Base-by-base conservation (phyloP, 176 grass and related monocot species). In the Bonia amplexicaulis region DNA sequence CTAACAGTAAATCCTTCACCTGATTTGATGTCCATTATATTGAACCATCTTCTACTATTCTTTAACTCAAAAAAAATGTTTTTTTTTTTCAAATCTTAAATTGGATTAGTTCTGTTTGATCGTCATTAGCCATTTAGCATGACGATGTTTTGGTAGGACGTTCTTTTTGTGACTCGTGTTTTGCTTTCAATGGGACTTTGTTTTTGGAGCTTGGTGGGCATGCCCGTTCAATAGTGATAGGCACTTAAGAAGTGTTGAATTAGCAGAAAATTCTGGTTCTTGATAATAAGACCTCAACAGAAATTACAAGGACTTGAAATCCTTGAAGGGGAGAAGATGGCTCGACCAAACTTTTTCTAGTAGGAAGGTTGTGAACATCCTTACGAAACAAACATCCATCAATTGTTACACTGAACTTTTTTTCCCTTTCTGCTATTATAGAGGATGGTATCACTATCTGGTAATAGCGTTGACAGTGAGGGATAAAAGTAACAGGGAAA, bases 141-240 rank as follows among this genome's bases (percentile, higher is more conserved):
- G 29, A 39, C 16, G 51, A 49, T 77, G 45, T 47, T 88, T 81
- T 84, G 90, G 74, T 92, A 84, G 63, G 74, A 57, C 3, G 20
- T 48, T 79, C 47, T 68, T 83, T 73, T 19, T 19, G 4, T 19
- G 6, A 20, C 26, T 71, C n/a, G 0, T 2, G 26, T 22, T 25
- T 67, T 66, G 39, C 44, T 54, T 76, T 77, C 54, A 25, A 20
- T 77, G 72, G 59, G 11, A 59, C 71, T 81, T 74, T 42, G 2
- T 3, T 82, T 64, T 72, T 55, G 67, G 68, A 79, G 35, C 25
- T 76, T 77, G 45, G 19, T 81, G 31, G 5, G n/a, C 51, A 42
- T 85, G 58, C 25, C 66, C 40, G 11, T 60, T 81, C 74, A 68
- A 83, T 66, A 74, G 48, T 62, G 60, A 66, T 4, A 61, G 49